These are phyloP conservation scores for Cubamyces lactineus DNA, from an alignment of 768 basidiomycete species.

Conservation along the genomic window DNA sequence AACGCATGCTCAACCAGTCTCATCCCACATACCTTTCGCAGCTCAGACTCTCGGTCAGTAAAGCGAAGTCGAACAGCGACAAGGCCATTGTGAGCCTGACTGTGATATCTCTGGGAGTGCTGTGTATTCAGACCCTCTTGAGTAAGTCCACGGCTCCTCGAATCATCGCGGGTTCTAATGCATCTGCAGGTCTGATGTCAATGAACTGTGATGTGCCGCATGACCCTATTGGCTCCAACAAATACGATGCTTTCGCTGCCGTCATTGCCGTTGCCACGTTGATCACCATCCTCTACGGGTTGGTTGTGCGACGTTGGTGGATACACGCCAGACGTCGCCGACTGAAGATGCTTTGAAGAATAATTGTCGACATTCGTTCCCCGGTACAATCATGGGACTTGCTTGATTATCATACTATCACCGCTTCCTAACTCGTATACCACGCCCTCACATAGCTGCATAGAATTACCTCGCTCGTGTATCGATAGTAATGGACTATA, in stretches of 20 bases:
- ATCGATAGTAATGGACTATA: neutral
- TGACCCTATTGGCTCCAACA: constrained; percentile 36
- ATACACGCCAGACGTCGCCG: constrained; percentile 49
- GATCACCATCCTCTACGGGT: constrained; percentile 49
- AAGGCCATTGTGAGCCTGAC: constrained; percentile 68
- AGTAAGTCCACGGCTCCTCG: constrained; percentile 43
- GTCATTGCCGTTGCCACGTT: constrained; percentile 50
- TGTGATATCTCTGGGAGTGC: constrained; percentile 63
- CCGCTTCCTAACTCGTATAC: neutral
- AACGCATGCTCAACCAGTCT: constrained; percentile 84
- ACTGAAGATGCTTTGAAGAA: constrained; percentile 10
- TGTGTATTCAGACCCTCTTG: constrained; percentile 63
- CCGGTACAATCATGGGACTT: neutral
- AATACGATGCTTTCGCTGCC: constrained; percentile 56
- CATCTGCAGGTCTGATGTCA: constrained; percentile 59
- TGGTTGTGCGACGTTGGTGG: constrained; percentile 68
- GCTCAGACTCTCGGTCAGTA: constrained; percentile 62
- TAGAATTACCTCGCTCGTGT: neutral
- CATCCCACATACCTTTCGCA: constrained; percentile 86
- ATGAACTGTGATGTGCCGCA: constrained; percentile 67
- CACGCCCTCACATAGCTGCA: neutral
- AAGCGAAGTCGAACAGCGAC: constrained; percentile 65
- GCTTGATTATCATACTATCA: neutral
- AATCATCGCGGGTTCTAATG: neutral
- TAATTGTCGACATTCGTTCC: neutral